Percentiles rank a stretch among this genome's conserved stretches.
Conservation (phyloP, 75 land plant genomes). For the Cryptomeria japonica region DNA sequence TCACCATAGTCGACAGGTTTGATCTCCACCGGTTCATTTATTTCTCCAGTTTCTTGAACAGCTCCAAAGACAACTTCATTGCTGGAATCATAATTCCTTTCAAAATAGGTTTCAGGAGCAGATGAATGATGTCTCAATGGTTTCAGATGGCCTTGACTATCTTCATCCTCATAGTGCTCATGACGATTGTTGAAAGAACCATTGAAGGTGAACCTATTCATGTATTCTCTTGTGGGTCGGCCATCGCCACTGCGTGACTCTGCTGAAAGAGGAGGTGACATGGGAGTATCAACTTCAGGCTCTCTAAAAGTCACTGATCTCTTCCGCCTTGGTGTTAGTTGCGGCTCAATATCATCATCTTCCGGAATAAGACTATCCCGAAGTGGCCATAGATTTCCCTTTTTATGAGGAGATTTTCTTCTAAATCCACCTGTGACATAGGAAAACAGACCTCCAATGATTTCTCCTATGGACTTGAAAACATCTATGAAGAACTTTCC, state of each 20-base stretch:
- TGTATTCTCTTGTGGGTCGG: slow-evolving; percentile 12
- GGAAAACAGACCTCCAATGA: slow-evolving; percentile 48
- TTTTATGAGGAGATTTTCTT: slow-evolving; percentile 21
- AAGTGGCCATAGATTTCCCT: slow-evolving; percentile 32
- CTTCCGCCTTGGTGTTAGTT: slow-evolving; percentile 8
- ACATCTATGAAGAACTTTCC: slow-evolving; percentile 35
- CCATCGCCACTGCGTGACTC: not conserved
- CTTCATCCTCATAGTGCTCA: slow-evolving; percentile 5
- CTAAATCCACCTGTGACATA: slow-evolving; percentile 19
- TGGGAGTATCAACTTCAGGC: slow-evolving; percentile 13
- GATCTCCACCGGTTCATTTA: slow-evolving; percentile 35
- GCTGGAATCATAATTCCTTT: slow-evolving; percentile 47
- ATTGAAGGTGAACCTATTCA: not conserved
- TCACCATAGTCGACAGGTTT: slow-evolving; percentile 55
- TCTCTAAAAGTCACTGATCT: slow-evolving; percentile 15
- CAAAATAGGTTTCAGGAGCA: slow-evolving; percentile 47
- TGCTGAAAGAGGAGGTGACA: slow-evolving; percentile 7
- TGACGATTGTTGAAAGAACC: not conserved
- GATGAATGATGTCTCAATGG: slow-evolving; percentile 55
- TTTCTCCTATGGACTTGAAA: slow-evolving; percentile 32
- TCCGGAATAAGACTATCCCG: slow-evolving; percentile 67
- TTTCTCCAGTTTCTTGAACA: slow-evolving; percentile 42
- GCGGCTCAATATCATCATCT: slow-evolving; percentile 28
- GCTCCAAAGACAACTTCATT: slow-evolving; percentile 77
- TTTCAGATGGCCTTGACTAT: slow-evolving; percentile 25